Evolutionary conservation across 495 filamentous ascomycete genomes (phyloP).

Genomic region (Xylaria nigripes): DNA sequence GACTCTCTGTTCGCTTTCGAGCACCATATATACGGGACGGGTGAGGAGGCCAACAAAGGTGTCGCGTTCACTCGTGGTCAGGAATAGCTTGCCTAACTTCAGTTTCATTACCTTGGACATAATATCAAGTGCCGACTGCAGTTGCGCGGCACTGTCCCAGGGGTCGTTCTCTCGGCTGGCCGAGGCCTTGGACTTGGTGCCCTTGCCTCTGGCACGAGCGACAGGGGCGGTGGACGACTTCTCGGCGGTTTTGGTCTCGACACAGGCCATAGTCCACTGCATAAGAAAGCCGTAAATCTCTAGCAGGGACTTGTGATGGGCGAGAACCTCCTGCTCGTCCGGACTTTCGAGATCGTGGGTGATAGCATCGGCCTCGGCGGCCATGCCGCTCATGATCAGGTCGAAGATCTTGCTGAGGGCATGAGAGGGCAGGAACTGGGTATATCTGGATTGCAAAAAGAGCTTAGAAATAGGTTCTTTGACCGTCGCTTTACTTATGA

Average conservation of each 20-base stretch:
- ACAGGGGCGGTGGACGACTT: slow-evolving; percentile 65
- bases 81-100: slow-evolving; percentile 83
- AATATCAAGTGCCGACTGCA: slow-evolving; percentile 78
- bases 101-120: slow-evolving; percentile 96
- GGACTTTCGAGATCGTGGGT: slow-evolving; percentile 73
- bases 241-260: slow-evolving; percentile 88
- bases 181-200: slow-evolving; percentile 56
- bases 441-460: slow-evolving; percentile 66
- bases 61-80: slow-evolving; percentile 94
- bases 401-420: slow-evolving; percentile 90
- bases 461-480: slow-evolving; percentile 49
- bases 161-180: slow-evolving; percentile 47
- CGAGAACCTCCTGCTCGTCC: slow-evolving; percentile 79
- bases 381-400: slow-evolving; percentile 83
- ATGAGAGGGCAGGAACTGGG: slow-evolving; percentile 68
- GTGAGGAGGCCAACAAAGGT: slow-evolving; percentile 91
- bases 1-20: slow-evolving; percentile 88
- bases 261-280: slow-evolving; percentile 87
- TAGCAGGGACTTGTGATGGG: slow-evolving; percentile 80
- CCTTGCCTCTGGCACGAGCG: slow-evolving; percentile 68
- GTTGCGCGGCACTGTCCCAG: slow-evolving; percentile 83
- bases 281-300: slow-evolving; percentile 93
- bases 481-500: background rate
- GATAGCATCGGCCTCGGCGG: slow-evolving; percentile 80
- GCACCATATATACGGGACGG: slow-evolving; percentile 82